Conservation (phyloP, 441 rosid species). For the Erodium moschatum region DNA sequence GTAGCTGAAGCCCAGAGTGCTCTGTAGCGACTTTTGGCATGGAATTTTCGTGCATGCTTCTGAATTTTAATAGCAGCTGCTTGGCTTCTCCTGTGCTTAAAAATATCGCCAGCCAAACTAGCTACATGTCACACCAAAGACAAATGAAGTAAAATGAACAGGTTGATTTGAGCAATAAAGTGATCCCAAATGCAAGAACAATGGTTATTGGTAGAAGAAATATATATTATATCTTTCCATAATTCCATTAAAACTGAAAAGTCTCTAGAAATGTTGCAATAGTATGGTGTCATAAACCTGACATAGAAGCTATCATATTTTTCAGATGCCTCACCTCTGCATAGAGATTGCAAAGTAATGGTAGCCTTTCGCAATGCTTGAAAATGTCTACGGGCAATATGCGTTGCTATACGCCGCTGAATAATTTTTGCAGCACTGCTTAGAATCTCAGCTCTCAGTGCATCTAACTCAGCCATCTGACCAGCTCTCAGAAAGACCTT, state of each 20-base stretch:
- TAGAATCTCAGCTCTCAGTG: slow-evolving; percentile 76
- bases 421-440: slow-evolving; percentile 79
- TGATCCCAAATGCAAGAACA: neutral
- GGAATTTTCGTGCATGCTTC: slow-evolving; percentile 53
- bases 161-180: neutral
- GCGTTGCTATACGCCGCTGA: slow-evolving; percentile 69
- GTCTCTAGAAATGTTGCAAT: slow-evolving; percentile 1
- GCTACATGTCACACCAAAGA: slow-evolving; percentile 39
- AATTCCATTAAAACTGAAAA: neutral
- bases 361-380: slow-evolving; percentile 58
- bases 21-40: slow-evolving; percentile 52
- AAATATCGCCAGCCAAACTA: slow-evolving; percentile 62
- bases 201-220: neutral
- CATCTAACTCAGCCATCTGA: slow-evolving; percentile 98
- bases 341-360: slow-evolving; percentile 50
- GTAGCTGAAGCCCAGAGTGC: slow-evolving; percentile 56
- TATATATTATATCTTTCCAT: neutral
- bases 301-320: neutral
- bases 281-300: neutral
- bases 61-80: slow-evolving; percentile 81
- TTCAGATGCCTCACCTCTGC: slow-evolving; percentile 56
- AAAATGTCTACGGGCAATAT: slow-evolving; percentile 62
- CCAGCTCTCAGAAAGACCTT: slow-evolving; percentile 95
- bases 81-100: slow-evolving; percentile 43
- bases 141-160: slow-evolving; percentile 7